A percentile compares a stretch with the other conserved stretches of the same genome.
phyloP scores from a whole-genome alignment of 2,329 filamentous ascomycete genomes.

The Fusarium sp. region DNA sequence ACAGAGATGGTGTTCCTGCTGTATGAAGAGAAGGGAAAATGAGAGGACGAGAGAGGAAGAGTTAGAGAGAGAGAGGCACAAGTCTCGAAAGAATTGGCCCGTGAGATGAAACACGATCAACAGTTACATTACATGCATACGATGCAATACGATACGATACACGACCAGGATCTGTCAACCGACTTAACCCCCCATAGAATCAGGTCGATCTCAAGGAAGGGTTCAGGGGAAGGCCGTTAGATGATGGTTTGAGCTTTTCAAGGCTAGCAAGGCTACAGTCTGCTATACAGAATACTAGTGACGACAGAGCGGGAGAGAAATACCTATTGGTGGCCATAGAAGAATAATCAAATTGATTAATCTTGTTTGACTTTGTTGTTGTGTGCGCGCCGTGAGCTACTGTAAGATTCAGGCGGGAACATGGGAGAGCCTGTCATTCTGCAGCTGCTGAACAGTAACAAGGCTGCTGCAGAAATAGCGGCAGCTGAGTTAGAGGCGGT shows the following conservation, averaged over 20 bases:
- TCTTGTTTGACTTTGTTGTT: background rate
- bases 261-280: slow-evolving; percentile 11
- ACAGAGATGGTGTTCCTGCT: slow-evolving; percentile 22
- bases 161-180: slow-evolving; percentile 23
- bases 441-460: slow-evolving; percentile 15
- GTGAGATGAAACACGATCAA: slow-evolving; percentile 38
- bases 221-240: slow-evolving; percentile 24
- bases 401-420: slow-evolving; percentile 25
- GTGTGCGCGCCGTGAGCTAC: background rate
- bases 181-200: slow-evolving; percentile 15
- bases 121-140: slow-evolving; percentile 28
- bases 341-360: background rate
- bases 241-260: slow-evolving; percentile 24
- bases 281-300: too few species aligned
- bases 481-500: slow-evolving; percentile 26
- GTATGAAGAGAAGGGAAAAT: slow-evolving; percentile 25
- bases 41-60: slow-evolving; percentile 27
- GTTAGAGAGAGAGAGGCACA: too few species aligned
- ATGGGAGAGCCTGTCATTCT: slow-evolving; percentile 18
- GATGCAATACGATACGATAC: slow-evolving; percentile 30
- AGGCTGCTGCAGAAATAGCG: slow-evolving; percentile 14
- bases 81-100: too few species aligned
- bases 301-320: too few species aligned
- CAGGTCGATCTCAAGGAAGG: slow-evolving; percentile 24
- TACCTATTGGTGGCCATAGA: too few species aligned